These are phyloP conservation scores for Fomitopsis betulina DNA, from an alignment of 1,284 basidiomycete species.

Conservation along the genomic window DNA sequence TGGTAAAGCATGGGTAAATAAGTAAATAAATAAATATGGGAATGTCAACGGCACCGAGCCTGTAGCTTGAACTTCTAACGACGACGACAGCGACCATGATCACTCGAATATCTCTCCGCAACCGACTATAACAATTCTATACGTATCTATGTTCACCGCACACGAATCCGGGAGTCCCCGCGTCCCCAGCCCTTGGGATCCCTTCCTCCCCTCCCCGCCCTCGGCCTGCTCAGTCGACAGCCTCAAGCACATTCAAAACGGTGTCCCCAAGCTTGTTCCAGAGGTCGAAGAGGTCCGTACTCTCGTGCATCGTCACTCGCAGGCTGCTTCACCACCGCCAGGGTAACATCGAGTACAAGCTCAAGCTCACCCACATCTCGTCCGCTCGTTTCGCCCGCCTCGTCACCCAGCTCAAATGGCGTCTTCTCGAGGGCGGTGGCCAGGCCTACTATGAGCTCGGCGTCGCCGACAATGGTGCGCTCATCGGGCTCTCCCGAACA, in stretches of 20 bases:
- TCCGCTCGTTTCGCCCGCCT: constrained; percentile 72
- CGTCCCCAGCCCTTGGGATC: constrained; percentile 77
- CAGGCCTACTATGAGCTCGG: constrained; percentile 93
- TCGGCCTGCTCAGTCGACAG: constrained; percentile 28
- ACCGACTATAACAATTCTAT: constrained; percentile 7
- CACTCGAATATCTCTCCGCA: constrained; percentile 51
- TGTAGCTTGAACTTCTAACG: too few species aligned
- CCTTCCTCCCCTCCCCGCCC: constrained; percentile 52
- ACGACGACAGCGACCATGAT: constrained; percentile 40
- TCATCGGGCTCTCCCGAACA: constrained; percentile 71
- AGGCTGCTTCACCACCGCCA: constrained; percentile 20
- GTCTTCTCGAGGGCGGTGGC: constrained; percentile 86
- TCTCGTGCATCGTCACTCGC: neutral
- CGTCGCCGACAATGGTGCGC: constrained; percentile 80
- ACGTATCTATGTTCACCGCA: constrained; percentile 66
- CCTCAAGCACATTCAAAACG: constrained; percentile 17
- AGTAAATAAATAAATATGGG: neutral
- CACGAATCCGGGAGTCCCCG: constrained; percentile 72
- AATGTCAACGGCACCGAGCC: too few species aligned
- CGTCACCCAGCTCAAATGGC: constrained; percentile 93
- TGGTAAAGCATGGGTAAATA: neutral
- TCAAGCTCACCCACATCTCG: constrained; percentile 71
- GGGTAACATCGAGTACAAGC: constrained; percentile 85
- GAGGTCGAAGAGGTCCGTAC: constrained; percentile 59
- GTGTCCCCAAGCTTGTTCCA: constrained; percentile 60